Evolutionary conservation across 2,329 filamentous ascomycete genomes (phyloP), one percentile per base, ranked within the genome.

Genomic region (Alternaria sp.): DNA sequence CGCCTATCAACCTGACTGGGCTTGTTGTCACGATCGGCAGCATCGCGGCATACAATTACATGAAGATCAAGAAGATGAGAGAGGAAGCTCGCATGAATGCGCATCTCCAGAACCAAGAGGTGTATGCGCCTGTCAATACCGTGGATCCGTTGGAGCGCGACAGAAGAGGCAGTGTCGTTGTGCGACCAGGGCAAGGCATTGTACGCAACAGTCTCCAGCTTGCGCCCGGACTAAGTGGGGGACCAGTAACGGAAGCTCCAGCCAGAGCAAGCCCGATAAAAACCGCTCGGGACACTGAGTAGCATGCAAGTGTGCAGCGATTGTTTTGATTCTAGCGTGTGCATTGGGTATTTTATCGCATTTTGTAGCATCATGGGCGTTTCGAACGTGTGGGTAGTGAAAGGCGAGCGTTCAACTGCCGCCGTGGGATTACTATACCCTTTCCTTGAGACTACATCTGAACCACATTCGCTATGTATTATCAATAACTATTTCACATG

Each of bases 41-140:
- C 65, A 99, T 99, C 65, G 89, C 83, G 5, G 88, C 89, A 14
- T 99, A 99, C 80, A 99, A 99, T 75, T 97, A 92, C 75, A 89
- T 98, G 78, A 98, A 99, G 78, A 92, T 98, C 64, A 85, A 83
- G 49, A 92, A 91, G 79, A 97, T 99, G 95, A 87, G 92, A 47
- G 81, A 86, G 55, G 91, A 97, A 12, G 92, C 93, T 1, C 77
- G 79, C 20, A 80, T 82, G 65, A 80, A 83, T 52, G 81, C 78
- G 20, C 81, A 83, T 54, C 59, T 80, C 26, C 69, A 75, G 36
- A 75, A 73, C 3, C 74, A 81, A 59, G 76, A 77, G 26, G 74
- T 75, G 22, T 80, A 80, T 55, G 74, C 74, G 46, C 77, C 78
- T 9, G 72, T 80, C 34, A 68, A 68, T 12, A 73, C 68, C 2